Percentiles rank a stretch among this genome's conserved stretches.
phyloP scores from a whole-genome alignment of 2,329 filamentous ascomycete species.

The Aspergillus alliaceus region DNA sequence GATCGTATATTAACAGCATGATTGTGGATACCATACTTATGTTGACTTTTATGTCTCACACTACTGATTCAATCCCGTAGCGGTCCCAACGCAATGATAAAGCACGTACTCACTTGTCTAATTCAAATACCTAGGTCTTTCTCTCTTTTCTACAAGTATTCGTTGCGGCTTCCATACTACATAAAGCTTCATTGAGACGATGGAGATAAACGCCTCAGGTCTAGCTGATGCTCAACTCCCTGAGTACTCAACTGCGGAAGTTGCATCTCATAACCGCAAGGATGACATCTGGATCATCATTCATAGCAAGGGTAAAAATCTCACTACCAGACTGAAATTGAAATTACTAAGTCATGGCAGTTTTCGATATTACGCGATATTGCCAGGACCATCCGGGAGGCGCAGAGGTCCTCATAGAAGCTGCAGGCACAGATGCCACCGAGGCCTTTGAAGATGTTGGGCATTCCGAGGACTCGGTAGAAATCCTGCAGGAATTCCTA shows the following conservation, averaged over 20 bases:
- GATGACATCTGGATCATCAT: constrained; percentile 58
- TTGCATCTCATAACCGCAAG: constrained; percentile 51
- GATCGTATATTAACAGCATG: not conserved
- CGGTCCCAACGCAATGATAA: not conserved
- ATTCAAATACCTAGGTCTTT: not conserved
- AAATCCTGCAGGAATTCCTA: constrained; percentile 39
- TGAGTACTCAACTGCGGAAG: constrained; percentile 29
- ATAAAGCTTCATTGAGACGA: not conserved
- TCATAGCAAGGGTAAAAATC: constrained; percentile 51
- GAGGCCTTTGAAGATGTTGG: constrained; percentile 46
- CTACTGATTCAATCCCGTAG: not conserved
- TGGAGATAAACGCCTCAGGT: not conserved
- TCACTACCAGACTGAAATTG: too few species aligned
- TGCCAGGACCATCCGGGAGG: constrained; percentile 58
- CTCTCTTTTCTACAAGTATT: not conserved
- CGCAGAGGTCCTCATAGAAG: constrained; percentile 40
- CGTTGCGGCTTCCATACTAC: not conserved
- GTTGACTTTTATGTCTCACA: not conserved
- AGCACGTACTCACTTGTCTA: not conserved
- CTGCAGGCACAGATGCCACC: constrained; percentile 45
- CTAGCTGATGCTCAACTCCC: constrained; percentile 11
- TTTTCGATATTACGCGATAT: constrained; percentile 61
- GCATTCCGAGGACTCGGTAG: constrained; percentile 48
- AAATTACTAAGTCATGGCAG: constrained; percentile 30
- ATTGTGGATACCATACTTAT: not conserved